Evolutionary conservation across 345 rosid genomes (phyloP).

Genomic region (Hevea brasiliensis): DNA sequence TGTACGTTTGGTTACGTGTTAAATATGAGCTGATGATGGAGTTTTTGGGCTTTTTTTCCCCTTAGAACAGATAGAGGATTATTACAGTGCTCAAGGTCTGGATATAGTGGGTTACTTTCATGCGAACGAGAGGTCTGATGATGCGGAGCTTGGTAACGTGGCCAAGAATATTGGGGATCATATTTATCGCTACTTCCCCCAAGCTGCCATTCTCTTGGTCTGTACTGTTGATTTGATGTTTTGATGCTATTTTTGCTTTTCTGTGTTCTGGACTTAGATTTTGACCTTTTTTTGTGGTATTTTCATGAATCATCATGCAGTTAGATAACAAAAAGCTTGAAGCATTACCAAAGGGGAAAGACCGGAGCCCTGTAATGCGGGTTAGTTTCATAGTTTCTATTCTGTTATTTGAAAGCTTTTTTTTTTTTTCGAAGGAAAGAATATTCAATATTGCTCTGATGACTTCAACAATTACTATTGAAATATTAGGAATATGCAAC

Average conservation of each 20-base stretch:
- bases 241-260: not conserved
- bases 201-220: constrained; percentile 75
- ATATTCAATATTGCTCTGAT: not conserved
- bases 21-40: not conserved
- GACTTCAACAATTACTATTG: not conserved
- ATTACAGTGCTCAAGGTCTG: constrained; percentile 65
- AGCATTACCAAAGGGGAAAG: constrained; percentile 63
- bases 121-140: constrained; percentile 89
- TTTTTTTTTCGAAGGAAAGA: too few relatives aligned
- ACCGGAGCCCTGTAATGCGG: constrained; percentile 71
- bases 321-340: constrained; percentile 85
- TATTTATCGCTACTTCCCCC: constrained; percentile 81
- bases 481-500: not conserved
- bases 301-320: constrained; percentile 36
- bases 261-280: not conserved
- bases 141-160: constrained; percentile 61
- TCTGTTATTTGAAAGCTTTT: not conserved
- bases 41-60: not conserved
- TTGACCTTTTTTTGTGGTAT: not conserved
- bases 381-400: constrained; percentile 39
- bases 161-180: constrained; percentile 91
- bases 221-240: constrained; percentile 11
- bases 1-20: too few relatives aligned
- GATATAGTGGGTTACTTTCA: constrained; percentile 87
- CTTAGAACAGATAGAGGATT: constrained; percentile 66